phyloP scores from a whole-genome alignment of 1,284 basidiomycete species.

The Fomitopsis palustris region DNA sequence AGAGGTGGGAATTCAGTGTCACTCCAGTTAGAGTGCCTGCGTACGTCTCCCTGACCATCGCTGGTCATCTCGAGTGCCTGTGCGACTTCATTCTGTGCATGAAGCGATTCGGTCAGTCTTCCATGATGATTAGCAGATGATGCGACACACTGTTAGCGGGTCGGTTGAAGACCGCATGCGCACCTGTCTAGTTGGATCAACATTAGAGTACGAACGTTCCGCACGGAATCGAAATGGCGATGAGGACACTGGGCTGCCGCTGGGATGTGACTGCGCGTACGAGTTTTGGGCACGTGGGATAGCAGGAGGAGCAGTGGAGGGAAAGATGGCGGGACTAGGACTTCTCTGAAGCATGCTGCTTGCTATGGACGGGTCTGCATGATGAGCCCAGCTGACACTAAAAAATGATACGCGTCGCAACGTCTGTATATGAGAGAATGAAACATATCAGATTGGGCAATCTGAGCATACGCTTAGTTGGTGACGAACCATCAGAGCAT shows the following conservation, averaged over 20 bases:
- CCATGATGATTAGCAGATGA: neutral
- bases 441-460: neutral
- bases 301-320: neutral
- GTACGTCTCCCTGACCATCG: neutral
- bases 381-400: conserved; percentile 77
- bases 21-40: conserved; percentile 25
- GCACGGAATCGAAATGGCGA: neutral
- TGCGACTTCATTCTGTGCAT: neutral
- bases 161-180: neutral
- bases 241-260: neutral
- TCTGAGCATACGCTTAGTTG: neutral
- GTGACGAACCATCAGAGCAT: conserved; percentile 55
- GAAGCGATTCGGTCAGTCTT: too few species aligned
- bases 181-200: neutral
- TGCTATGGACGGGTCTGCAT: conserved; percentile 5
- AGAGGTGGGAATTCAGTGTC: conserved; percentile 43
- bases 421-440: conserved; percentile 38
- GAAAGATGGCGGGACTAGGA: neutral
- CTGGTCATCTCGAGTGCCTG: neutral
- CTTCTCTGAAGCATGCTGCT: neutral
- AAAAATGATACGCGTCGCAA: conserved; percentile 66
- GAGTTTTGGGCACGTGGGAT: neutral
- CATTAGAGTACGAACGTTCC: neutral
- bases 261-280: conserved; percentile 4
- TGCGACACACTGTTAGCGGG: neutral